Evolutionary conservation across 495 filamentous ascomycete species (phyloP), one percentile per base, ranked within the genome.

Genomic region (Tetracladium marchalianum): DNA sequence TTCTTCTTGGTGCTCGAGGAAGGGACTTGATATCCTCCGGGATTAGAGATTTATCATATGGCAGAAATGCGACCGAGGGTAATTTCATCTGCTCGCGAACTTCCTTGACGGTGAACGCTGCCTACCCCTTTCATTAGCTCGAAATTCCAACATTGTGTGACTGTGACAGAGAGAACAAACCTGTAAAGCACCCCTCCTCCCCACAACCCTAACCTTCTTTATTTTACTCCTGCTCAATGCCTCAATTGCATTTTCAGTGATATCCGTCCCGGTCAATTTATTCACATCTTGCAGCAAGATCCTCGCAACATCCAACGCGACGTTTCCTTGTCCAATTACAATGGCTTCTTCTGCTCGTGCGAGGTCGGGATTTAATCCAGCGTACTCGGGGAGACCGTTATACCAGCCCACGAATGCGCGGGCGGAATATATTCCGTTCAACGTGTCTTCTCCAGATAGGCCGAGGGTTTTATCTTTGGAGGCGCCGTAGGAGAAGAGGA

Each of bases 361-460:
- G 11, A 97, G 75, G 56, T 87, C 77, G 1, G 90, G 92, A 11
- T 72, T 69, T n/a, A 95, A 65, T 53, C 77, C 62, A 18, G 84
- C 75, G 60, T 85, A 84, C 56, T 94, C 84, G 0, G 92, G 93
- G 0, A 95, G 72, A 13, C 93, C 90, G 59, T 97, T 97, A 64
- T 98, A 98, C 92, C 92, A 98, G 12, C 90, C 92, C 5, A 98
- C 93, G 63, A 97, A 98, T 41, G 87, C 84, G 6, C 92, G 77
- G 3, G 92, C 92, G 12, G 89, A 95, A 64, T 87, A 82, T 32
- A 98, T 80, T 35, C 87, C 86, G 10, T 68, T 67, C 31, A 86
- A 53, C 11, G 62, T 62, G 9, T 80, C 67, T 56, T 98, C 92
- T n/a, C 90, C 87, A 0, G 83, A 80, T 35, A 98, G 85, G 0